Conservation (phyloP, 495 filamentous ascomycete species). For the Aspergillus heteromorphus region DNA sequence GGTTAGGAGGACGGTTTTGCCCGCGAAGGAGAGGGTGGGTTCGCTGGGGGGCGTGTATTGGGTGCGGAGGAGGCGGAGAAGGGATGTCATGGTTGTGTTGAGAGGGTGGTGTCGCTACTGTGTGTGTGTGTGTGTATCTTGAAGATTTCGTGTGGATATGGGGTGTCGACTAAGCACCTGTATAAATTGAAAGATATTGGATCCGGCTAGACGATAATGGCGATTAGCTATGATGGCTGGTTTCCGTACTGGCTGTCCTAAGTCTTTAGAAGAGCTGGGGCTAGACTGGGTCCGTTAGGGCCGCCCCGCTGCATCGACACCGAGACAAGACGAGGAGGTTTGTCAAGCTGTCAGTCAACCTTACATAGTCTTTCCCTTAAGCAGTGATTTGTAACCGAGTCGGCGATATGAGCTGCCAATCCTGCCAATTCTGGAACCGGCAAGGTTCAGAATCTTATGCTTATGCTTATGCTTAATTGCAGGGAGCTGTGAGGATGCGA, state of each 20-base stretch:
- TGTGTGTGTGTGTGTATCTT: too few relatives aligned
- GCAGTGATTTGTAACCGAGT: too few relatives aligned
- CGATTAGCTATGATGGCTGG: constrained; percentile 1
- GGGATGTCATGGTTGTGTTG: constrained; percentile 33
- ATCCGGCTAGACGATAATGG: neutral
- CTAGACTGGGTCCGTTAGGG: constrained; percentile 8
- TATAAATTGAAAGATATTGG: neutral
- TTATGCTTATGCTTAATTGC: too few relatives aligned
- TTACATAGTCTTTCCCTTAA: too few relatives aligned
- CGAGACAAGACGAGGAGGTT: neutral
- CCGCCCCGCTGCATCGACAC: constrained; percentile 10
- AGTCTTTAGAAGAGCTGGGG: too few relatives aligned
- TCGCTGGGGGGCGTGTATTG: constrained; percentile 35
- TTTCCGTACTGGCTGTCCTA: neutral
- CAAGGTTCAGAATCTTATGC: too few relatives aligned
- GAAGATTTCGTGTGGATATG: too few relatives aligned
- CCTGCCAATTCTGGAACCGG: too few relatives aligned
- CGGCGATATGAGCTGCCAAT: too few relatives aligned
- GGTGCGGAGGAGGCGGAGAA: constrained; percentile 34
- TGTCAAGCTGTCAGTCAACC: too few relatives aligned
- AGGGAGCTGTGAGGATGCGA: too few relatives aligned
- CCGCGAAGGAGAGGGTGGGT: constrained; percentile 34
- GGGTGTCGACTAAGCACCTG: neutral
- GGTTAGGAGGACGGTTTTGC: constrained; percentile 52
- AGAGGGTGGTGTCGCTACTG: too few relatives aligned